Conservation (phyloP, 2,329 filamentous ascomycete genomes). For the Fusarium redolens region DNA sequence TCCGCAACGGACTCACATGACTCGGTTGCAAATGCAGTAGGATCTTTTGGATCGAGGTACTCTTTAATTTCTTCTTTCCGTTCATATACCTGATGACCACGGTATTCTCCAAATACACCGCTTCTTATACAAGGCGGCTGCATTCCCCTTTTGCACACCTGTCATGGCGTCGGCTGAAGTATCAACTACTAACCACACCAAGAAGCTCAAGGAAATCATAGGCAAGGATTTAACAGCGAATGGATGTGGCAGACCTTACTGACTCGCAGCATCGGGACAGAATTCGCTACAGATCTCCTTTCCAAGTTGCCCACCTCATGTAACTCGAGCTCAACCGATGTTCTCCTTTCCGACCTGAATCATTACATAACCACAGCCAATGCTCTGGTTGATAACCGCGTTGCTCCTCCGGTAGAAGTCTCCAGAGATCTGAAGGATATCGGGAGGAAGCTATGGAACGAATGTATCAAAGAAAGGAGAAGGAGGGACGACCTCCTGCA, state of each 20-base stretch:
- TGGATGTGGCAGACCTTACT: background rate
- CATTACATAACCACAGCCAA: conserved; percentile 43
- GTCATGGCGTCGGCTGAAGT: conserved; percentile 39
- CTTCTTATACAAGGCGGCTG: background rate
- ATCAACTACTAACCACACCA: conserved; percentile 30
- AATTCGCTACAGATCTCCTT: conserved; percentile 45
- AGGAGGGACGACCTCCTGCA: conserved; percentile 33
- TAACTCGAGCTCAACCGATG: conserved; percentile 56
- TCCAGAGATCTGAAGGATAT: conserved; percentile 62
- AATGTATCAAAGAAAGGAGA: conserved; percentile 64
- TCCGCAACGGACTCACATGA: conserved; percentile 15
- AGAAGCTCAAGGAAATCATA: conserved; percentile 40
- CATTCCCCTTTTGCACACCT: background rate
- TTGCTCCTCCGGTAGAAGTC: background rate
- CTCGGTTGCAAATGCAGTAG: background rate
- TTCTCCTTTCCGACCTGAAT: conserved; percentile 47
- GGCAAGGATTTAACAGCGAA: conserved; percentile 20
- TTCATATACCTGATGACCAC: background rate
- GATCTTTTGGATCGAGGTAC: background rate
- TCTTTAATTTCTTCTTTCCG: background rate
- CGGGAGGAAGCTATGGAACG: conserved; percentile 75
- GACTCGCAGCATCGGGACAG: conserved; percentile 27
- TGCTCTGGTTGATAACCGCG: conserved; percentile 7
- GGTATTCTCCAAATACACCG: background rate
- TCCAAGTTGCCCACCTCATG: conserved; percentile 32